Evolutionary conservation across 2,329 filamentous ascomycete genomes (phyloP).

Genomic region (Fusarium poae): DNA sequence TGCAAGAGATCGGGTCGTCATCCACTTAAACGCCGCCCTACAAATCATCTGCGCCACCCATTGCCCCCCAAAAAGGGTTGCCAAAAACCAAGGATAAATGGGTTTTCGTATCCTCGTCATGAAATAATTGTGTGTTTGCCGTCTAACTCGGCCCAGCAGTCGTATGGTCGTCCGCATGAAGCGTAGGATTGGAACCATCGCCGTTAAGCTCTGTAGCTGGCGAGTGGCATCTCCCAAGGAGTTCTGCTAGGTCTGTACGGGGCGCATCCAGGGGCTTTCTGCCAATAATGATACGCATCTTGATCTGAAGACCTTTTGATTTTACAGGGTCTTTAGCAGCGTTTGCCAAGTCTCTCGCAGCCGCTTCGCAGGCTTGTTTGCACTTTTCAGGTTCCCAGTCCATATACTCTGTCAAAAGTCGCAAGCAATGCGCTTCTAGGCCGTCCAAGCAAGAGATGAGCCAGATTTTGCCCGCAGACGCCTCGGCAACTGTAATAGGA

Average conservation of each 20-base stretch:
- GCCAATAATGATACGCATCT: slow-evolving; percentile 62
- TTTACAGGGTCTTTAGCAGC: slow-evolving; percentile 62
- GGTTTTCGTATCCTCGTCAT: slow-evolving; percentile 20
- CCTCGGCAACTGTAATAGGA: slow-evolving; percentile 61
- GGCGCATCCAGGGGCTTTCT: slow-evolving; percentile 61
- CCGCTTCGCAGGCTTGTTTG: slow-evolving; percentile 60
- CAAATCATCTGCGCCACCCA: slow-evolving; percentile 41
- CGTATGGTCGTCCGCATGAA: slow-evolving; percentile 39
- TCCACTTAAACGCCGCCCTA: slow-evolving; percentile 41
- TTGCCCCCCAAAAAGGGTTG: slow-evolving; percentile 23
- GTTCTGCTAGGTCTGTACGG: slow-evolving; percentile 36
- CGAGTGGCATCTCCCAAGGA: slow-evolving; percentile 35
- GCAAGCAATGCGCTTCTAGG: slow-evolving; percentile 63
- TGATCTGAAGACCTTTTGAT: slow-evolving; percentile 60
- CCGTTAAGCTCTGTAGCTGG: slow-evolving; percentile 37
- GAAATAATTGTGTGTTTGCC: neutral
- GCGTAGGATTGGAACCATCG: slow-evolving; percentile 45
- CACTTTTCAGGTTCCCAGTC: slow-evolving; percentile 65
- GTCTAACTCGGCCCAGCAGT: slow-evolving; percentile 11
- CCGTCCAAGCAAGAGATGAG: slow-evolving; percentile 65
- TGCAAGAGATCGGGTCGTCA: slow-evolving; percentile 30
- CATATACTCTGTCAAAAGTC: slow-evolving; percentile 66
- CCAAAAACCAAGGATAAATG: slow-evolving; percentile 9
- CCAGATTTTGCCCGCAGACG: slow-evolving; percentile 66
- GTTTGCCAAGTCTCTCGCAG: slow-evolving; percentile 62